A percentile compares a stretch with the other conserved stretches of the same genome.
phyloP scores from a whole-genome alignment of 345 rosid species.

The Gossypium sturtianum region DNA sequence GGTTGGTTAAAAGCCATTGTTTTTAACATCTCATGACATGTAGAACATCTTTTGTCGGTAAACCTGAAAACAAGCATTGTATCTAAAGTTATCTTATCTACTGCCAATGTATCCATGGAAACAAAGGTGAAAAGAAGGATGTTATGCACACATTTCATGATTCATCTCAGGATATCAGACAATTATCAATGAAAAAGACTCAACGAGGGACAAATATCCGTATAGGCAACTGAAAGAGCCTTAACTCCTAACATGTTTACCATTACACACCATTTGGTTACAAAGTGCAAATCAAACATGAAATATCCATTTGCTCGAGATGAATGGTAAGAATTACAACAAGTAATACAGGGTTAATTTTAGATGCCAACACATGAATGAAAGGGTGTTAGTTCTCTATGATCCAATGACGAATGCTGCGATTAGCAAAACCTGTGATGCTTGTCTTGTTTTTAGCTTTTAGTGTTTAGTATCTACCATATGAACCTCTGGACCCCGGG shows the following conservation, averaged over 20 bases:
- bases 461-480: conserved; percentile 47
- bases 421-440: not conserved
- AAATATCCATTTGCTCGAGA: not conserved
- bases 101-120: not conserved
- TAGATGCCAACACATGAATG: not conserved
- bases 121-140: too few species aligned
- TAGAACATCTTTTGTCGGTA: too few species aligned
- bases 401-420: not conserved
- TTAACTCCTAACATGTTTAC: not conserved
- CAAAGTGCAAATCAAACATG: not conserved
- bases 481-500: conserved; percentile 85
- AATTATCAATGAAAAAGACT: not conserved
- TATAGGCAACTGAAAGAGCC: not conserved
- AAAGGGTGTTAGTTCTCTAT: not conserved
- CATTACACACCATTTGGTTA: not conserved
- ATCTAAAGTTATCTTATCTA: too few species aligned
- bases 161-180: not conserved
- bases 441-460: not conserved
- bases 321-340: not conserved
- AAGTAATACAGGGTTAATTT: not conserved
- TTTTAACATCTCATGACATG: not conserved
- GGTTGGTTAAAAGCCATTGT: not conserved
- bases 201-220: not conserved
- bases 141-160: too few species aligned
- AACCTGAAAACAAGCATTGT: too few species aligned